Evolutionary conservation across 2,329 filamentous ascomycete species (phyloP).

Genomic region (Sarocladium oryzae): DNA sequence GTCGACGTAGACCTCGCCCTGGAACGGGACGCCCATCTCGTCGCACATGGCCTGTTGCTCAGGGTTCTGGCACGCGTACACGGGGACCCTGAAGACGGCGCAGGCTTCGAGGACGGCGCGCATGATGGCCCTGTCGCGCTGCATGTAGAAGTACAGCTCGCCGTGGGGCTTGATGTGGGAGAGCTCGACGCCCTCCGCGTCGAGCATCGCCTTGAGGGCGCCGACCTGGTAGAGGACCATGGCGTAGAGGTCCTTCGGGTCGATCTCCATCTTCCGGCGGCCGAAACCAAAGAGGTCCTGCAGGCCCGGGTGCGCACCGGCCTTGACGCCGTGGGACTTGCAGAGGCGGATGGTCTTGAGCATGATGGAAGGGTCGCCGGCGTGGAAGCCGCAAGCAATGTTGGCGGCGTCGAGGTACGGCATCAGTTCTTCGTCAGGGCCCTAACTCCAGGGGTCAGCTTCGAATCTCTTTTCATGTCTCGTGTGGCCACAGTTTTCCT

Average conservation of each 20-base stretch:
- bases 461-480: too few relatives aligned
- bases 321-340: conserved; percentile 48
- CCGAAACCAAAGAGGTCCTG: conserved; percentile 61
- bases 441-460: conserved; percentile 16
- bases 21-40: conserved; percentile 6
- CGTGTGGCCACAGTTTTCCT: too few relatives aligned
- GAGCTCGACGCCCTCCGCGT: conserved; percentile 46
- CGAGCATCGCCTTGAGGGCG: conserved; percentile 52
- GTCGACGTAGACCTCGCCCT: conserved; percentile 10
- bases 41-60: background rate
- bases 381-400: conserved; percentile 54
- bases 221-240: conserved; percentile 58
- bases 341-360: conserved; percentile 49
- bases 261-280: conserved; percentile 53
- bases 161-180: conserved; percentile 60
- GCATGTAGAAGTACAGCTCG: conserved; percentile 41
- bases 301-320: conserved; percentile 58
- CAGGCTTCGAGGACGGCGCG: conserved; percentile 7
- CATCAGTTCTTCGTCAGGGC: conserved; percentile 55
- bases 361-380: conserved; percentile 60
- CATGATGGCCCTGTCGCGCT: conserved; percentile 19
- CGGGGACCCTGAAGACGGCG: conserved; percentile 7
- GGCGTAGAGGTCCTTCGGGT: conserved; percentile 49
- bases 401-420: conserved; percentile 55
- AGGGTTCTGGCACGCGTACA: conserved; percentile 3